Evolutionary conservation across 2,329 filamentous ascomycete species (phyloP).

Genomic region (Fusarium marasasianum): DNA sequence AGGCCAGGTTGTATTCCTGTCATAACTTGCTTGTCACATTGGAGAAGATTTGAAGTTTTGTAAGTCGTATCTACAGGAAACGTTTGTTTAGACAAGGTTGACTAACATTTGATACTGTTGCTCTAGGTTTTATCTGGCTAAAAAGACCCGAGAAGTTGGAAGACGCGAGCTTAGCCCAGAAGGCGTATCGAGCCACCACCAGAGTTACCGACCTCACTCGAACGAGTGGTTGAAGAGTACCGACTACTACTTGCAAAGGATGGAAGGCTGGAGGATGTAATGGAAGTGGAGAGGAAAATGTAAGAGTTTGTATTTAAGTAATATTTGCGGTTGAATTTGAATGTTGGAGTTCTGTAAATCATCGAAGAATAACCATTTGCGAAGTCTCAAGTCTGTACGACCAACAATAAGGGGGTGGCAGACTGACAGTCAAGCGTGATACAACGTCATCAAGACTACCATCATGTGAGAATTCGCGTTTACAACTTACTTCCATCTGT

Average conservation of each 20-base stretch:
- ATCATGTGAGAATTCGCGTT: accelerated
- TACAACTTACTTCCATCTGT: accelerated
- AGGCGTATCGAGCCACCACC: too few relatives aligned
- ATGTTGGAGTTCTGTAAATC: not conserved
- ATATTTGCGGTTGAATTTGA: too few relatives aligned
- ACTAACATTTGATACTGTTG: not conserved
- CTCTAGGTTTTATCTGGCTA: too few relatives aligned
- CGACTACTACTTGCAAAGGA: not conserved
- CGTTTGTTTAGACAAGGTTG: not conserved
- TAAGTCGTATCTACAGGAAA: not conserved
- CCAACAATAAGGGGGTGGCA: too few relatives aligned
- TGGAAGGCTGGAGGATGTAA: not conserved
- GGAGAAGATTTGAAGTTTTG: not conserved
- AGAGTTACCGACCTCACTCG: too few relatives aligned
- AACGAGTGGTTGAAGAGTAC: not conserved
- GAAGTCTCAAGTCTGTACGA: not conserved
- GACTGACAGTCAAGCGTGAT: not conserved
- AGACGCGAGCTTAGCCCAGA: too few relatives aligned
- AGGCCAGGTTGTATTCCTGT: not conserved
- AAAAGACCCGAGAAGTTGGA: too few relatives aligned
- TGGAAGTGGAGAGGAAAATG: accelerated
- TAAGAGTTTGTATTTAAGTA: not conserved
- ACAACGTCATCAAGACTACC: accelerated
- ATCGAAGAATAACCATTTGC: accelerated
- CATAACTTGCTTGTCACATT: not conserved